Conservation (phyloP, 2,329 filamentous ascomycete genomes). For the Hypoxylon sp. region DNA sequence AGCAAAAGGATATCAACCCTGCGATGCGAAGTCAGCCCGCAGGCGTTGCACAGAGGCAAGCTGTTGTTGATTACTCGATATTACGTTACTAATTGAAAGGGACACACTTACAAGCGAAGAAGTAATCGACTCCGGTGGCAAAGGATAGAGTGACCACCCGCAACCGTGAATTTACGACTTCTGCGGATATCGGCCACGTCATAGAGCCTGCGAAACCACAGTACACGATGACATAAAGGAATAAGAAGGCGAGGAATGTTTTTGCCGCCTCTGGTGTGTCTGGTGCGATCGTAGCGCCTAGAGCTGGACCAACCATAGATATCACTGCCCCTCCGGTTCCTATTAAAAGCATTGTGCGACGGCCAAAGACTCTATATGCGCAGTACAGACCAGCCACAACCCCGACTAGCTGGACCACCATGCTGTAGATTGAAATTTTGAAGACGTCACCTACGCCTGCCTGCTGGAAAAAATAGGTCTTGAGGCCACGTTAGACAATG, state of each 20-base stretch:
- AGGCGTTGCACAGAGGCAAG: constrained; percentile 9
- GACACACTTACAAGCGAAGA: constrained; percentile 51
- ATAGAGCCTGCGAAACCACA: constrained; percentile 50
- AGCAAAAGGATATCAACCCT: constrained; percentile 59
- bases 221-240: constrained; percentile 46
- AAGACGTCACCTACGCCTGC: constrained; percentile 48
- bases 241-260: constrained; percentile 43
- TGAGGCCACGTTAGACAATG: constrained; percentile 34
- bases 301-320: constrained; percentile 45
- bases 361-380: constrained; percentile 43
- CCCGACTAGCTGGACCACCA: constrained; percentile 39
- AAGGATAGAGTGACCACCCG: constrained; percentile 49
- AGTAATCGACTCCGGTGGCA: constrained; percentile 44
- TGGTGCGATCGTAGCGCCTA: constrained; percentile 44
- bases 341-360: constrained; percentile 48
- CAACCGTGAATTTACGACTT: constrained; percentile 54
- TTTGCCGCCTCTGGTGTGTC: constrained; percentile 39
- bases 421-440: constrained; percentile 39
- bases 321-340: constrained; percentile 40
- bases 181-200: constrained; percentile 55
- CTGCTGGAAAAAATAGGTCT: constrained; percentile 50
- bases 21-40: constrained; percentile 15
- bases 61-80: not conserved
- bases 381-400: constrained; percentile 42
- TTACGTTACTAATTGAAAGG: constrained; percentile 15